These are phyloP conservation scores for Aspergillus saccharolyticus DNA, from an alignment of 495 filamentous ascomycete genomes.

Conservation along the genomic window DNA sequence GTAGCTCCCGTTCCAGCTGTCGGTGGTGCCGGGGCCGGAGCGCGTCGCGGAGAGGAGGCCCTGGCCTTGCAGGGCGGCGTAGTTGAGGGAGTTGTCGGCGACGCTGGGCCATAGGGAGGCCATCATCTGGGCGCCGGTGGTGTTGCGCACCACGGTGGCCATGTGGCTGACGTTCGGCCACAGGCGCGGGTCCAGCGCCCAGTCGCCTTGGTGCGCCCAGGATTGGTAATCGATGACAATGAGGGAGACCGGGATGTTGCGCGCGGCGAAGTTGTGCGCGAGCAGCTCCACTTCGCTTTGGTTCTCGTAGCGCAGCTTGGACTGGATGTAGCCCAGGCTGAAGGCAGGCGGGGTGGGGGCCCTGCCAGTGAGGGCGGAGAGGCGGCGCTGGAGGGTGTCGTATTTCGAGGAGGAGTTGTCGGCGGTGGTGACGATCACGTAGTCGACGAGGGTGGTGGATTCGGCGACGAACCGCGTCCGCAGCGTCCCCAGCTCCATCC, in stretches of 20 bases:
- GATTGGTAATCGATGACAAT: conserved; percentile 33
- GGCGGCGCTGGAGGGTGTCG: conserved; percentile 23
- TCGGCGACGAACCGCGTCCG: conserved; percentile 23
- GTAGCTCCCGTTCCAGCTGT: conserved; percentile 29
- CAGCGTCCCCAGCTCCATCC: conserved; percentile 25
- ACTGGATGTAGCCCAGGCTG: conserved; percentile 30
- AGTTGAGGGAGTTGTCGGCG: conserved; percentile 26
- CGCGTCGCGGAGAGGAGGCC: conserved; percentile 26
- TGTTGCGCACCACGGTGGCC: conserved; percentile 22
- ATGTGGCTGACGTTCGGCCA: conserved; percentile 25
- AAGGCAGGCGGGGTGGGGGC: conserved; percentile 26
- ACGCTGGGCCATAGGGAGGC: conserved; percentile 32
- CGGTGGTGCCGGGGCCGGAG: conserved; percentile 25
- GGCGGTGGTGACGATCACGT: conserved; percentile 20
- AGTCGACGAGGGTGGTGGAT: conserved; percentile 25
- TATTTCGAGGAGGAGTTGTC: conserved; percentile 17
- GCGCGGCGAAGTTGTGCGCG: conserved; percentile 19
- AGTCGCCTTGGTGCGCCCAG: conserved; percentile 33
- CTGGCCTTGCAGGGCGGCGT: conserved; percentile 24
- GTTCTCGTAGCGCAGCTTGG: conserved; percentile 32
- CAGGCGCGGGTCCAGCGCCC: conserved; percentile 24
- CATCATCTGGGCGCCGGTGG: conserved; percentile 31
- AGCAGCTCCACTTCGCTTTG: conserved; percentile 23
- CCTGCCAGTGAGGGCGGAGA: conserved; percentile 25
- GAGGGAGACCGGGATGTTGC: conserved; percentile 24